phyloP scores from a whole-genome alignment of 1,284 basidiomycete genomes.

The Mycosarcoma maydis region DNA sequence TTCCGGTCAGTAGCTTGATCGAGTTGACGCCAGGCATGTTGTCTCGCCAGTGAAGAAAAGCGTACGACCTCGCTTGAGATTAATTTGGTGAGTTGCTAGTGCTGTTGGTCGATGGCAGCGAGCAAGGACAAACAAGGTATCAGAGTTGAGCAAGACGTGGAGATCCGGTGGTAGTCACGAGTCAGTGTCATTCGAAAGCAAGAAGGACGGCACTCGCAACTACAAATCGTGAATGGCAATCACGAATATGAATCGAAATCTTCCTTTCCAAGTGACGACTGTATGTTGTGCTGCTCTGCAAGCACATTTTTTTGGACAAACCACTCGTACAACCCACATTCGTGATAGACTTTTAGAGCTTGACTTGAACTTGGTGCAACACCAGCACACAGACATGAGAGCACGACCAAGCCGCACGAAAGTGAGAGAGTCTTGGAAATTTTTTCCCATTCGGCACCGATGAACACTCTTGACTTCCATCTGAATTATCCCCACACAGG shows the following conservation, averaged over 20 bases:
- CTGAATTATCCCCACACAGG: slow-evolving; percentile 1
- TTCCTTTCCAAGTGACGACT: no score
- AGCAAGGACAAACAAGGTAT: no score
- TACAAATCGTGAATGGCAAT: no score
- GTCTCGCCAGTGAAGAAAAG: slow-evolving; percentile 1
- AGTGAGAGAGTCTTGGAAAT: background rate
- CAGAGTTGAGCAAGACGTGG: background rate
- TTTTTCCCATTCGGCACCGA: slow-evolving; percentile 27
- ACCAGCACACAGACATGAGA: background rate
- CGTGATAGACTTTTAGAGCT: background rate
- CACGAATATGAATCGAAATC: no score
- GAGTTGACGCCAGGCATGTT: slow-evolving; percentile 70
- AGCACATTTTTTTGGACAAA: slow-evolving; percentile 1
- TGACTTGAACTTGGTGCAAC: background rate
- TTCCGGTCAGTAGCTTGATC: slow-evolving; percentile 91
- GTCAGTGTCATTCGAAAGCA: no score
- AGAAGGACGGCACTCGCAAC: no score
- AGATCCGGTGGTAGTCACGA: slow-evolving; percentile 20
- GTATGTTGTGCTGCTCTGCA: slow-evolving; percentile 10
- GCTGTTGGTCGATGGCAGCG: no score
- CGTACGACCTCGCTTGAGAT: no score
- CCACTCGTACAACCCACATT: no score
- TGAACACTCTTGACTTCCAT: background rate
- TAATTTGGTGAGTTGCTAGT: no score
- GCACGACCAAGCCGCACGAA: no score